Evolutionary conservation across 306 rosid species (phyloP).

Genomic region (Prunus mira): DNA sequence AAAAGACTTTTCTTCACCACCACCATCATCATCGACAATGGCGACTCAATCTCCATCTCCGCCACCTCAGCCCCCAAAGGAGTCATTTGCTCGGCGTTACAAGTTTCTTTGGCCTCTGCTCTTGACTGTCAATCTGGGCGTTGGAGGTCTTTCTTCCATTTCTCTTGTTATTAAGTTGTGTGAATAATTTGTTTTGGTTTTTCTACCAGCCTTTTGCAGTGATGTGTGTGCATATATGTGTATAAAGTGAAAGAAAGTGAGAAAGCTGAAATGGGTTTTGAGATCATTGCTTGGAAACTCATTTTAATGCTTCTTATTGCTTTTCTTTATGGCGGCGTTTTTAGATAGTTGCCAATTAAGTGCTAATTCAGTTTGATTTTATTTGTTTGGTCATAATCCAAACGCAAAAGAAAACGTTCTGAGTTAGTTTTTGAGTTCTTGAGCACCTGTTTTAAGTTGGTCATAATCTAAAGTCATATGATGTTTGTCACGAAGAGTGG

Average conservation of each 20-base stretch:
- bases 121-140: conserved; percentile 75
- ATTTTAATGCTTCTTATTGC: not conserved
- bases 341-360: not conserved
- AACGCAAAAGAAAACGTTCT: not conserved
- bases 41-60: conserved; percentile 33
- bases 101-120: conserved; percentile 80
- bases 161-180: not conserved
- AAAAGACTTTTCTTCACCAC: conserved; percentile 38
- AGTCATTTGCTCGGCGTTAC: conserved; percentile 72
- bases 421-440: not conserved
- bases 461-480: not conserved
- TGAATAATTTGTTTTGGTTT: not conserved
- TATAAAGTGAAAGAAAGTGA: not conserved
- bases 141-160: conserved; percentile 58
- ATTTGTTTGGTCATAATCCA: not conserved
- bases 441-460: not conserved
- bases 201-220: not conserved
- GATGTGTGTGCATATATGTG: not conserved
- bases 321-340: not conserved
- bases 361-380: not conserved
- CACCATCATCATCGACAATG: conserved; percentile 33
- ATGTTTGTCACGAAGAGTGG: not conserved
- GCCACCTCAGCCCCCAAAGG: conserved; percentile 58
- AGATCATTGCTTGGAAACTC: not conserved
- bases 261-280: conserved; percentile 21